Percentiles rank a stretch among this genome's conserved stretches.
These are phyloP conservation scores for Fusarium sp. DNA, from an alignment of 2,329 filamentous ascomycete species.

Conservation along the genomic window DNA sequence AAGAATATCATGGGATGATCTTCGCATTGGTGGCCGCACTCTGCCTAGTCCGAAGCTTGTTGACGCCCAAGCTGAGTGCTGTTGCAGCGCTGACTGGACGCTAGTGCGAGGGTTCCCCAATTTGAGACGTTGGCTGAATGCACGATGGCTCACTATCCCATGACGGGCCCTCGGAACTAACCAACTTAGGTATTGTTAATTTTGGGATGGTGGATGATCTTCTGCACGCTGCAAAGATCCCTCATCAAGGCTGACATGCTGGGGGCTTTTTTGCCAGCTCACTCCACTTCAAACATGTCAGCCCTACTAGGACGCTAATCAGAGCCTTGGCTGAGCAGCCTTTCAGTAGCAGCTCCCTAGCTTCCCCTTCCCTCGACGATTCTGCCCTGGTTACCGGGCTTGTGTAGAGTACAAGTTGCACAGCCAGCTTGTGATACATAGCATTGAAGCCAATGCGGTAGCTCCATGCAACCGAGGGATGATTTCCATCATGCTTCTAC, in stretches of 20 bases:
- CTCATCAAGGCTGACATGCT: conserved; percentile 36
- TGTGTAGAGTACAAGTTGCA: conserved; percentile 35
- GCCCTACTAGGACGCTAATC: conserved; percentile 49
- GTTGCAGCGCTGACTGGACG: conserved; percentile 13
- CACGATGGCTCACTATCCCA: background rate
- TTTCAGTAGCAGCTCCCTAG: conserved; percentile 2
- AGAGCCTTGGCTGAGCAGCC: conserved; percentile 19
- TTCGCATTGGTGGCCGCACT: conserved; percentile 36
- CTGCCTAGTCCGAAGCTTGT: conserved; percentile 36
- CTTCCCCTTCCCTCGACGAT: background rate
- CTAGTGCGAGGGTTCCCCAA: conserved; percentile 11
- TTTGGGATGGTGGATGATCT: conserved; percentile 16
- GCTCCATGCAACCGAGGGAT: conserved; percentile 15
- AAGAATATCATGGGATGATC: conserved; percentile 31
- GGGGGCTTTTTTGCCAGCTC: conserved; percentile 10
- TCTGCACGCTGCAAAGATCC: conserved; percentile 24
- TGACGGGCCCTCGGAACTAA: conserved; percentile 14
- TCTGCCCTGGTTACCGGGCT: conserved; percentile 3
- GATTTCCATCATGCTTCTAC: conserved; percentile 4
- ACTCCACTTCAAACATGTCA: conserved; percentile 43
- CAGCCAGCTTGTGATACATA: conserved; percentile 35
- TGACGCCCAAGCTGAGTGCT: conserved; percentile 27
- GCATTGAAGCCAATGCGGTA: conserved; percentile 8
- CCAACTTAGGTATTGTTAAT: conserved; percentile 36
- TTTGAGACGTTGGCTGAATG: conserved; percentile 28